A percentile compares a stretch with the other conserved stretches of the same genome.
Conservation (phyloP, 2,329 filamentous ascomycete genomes). For the Emericellopsis atlantica region DNA sequence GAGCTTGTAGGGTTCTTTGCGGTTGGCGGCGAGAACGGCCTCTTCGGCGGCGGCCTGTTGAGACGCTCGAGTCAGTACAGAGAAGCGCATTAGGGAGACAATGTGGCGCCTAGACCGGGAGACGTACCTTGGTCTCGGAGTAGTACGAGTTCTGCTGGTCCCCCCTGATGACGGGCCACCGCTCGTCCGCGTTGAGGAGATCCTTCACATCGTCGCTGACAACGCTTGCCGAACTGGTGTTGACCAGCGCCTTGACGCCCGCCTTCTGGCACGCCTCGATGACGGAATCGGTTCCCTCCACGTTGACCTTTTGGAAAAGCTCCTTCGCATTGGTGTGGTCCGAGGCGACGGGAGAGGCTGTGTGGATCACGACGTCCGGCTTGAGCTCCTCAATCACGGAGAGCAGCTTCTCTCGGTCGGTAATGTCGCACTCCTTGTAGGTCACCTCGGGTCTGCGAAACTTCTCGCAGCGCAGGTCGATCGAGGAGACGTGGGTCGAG, state of each 20-base stretch:
- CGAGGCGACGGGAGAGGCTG: slow-evolving; percentile 58
- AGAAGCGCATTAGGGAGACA: too few species aligned
- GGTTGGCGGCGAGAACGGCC: slow-evolving; percentile 66
- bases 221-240: slow-evolving; percentile 82
- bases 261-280: slow-evolving; percentile 59
- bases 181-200: slow-evolving; percentile 75
- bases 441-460: slow-evolving; percentile 48
- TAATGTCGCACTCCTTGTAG: slow-evolving; percentile 72
- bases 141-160: slow-evolving; percentile 68
- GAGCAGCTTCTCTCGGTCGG: slow-evolving; percentile 46
- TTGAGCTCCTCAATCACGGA: slow-evolving; percentile 51
- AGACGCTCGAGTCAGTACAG: neutral
- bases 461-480: slow-evolving; percentile 59
- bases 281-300: slow-evolving; percentile 71
- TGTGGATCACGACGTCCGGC: slow-evolving; percentile 83
- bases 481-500: slow-evolving; percentile 47
- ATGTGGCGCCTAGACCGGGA: too few species aligned
- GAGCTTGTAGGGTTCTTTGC: slow-evolving; percentile 41
- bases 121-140: slow-evolving; percentile 72
- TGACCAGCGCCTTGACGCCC: slow-evolving; percentile 72
- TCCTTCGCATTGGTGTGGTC: slow-evolving; percentile 40
- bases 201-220: slow-evolving; percentile 71
- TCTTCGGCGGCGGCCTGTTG: slow-evolving; percentile 63
- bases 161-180: slow-evolving; percentile 63
- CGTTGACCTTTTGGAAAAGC: slow-evolving; percentile 71